phyloP scores from a whole-genome alignment of 2,329 filamentous ascomycete species.

The Colletotrichum lupini region DNA sequence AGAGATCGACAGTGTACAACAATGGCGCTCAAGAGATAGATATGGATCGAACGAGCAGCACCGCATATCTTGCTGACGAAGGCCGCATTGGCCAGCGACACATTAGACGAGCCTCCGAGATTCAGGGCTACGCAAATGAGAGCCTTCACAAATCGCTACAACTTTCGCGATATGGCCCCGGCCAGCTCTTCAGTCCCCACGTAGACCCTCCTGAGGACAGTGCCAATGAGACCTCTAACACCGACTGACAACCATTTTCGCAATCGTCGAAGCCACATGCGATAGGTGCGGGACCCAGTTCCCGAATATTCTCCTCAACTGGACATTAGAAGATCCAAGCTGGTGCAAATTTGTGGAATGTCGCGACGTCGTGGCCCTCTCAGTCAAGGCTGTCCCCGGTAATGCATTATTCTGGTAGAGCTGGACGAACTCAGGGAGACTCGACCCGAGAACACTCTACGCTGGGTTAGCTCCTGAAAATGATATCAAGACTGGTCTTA shows the following conservation, averaged over 20 bases:
- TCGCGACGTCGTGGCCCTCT: neutral
- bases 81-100: too few species aligned
- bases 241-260: slow-evolving; percentile 10
- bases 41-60: slow-evolving; percentile 8
- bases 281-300: slow-evolving; percentile 16
- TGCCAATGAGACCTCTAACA: too few species aligned
- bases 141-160: too few species aligned
- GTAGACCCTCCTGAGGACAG: too few species aligned
- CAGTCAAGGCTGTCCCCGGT: neutral
- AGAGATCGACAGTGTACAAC: neutral
- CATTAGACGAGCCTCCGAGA: too few species aligned
- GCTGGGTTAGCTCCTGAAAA: slow-evolving; percentile 3
- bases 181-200: too few species aligned
- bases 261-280: neutral
- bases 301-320: neutral
- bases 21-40: neutral
- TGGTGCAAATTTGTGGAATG: slow-evolving; percentile 11
- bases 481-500: slow-evolving; percentile 11
- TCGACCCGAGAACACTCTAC: neutral
- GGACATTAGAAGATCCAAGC: slow-evolving; percentile 1
- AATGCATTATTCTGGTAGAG: slow-evolving; percentile 18
- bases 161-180: too few species aligned
- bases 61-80: neutral
- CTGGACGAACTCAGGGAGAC: neutral
- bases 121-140: too few species aligned